Base-by-base conservation (phyloP, 106 monocot species). In the Hemerocallis citrina region DNA sequence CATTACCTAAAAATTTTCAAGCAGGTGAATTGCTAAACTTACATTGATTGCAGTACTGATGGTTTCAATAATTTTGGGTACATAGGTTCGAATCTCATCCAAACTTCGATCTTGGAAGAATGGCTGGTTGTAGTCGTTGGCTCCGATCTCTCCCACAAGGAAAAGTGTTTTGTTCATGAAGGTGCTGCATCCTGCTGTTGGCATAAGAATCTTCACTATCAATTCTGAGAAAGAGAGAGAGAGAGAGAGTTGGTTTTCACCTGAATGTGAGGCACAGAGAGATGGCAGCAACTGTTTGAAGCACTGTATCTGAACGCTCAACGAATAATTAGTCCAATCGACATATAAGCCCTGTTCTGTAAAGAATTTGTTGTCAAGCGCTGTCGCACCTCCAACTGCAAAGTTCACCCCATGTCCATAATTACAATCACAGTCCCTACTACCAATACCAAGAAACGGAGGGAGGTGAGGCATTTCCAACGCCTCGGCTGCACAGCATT, bases 351-450 rank as follows among this genome's bases (percentile, higher is more conserved):
- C 78, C 59, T 33, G 71, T 37, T 65, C 45, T 52, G 10, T 57
- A 64, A 75, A 75, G 68, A 75, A 75, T 23, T 20, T 22, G 5
- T 16, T 45, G 36, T 70, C 60, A 32, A 87, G 57, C 16, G 87
- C 87, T 11, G 87, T 79, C 19, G 87, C 81, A 11, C 87, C 87
- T 4, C 52, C 72, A 13, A 82, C 82, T 7, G 87, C 87, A 23
- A 87, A 82, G 69, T 82, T 87, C 17, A 66, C 82, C 9, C 87
- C 82, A n/a, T 63, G 51, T 24, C 46, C 33, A 49, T 75, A 79
- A n/a, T n/a, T n/a, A n/a, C n/a, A n/a, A n/a, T n/a, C n/a, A n/a
- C n/a, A n/a, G n/a, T n/a, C n/a, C n/a, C n/a, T n/a, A n/a, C n/a
- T n/a, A n/a, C n/a, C n/a, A n/a, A n/a, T n/a, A n/a, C n/a, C n/a